phyloP scores from a whole-genome alignment of 805 yeast genomes.

The Teunomyces atbi region DNA sequence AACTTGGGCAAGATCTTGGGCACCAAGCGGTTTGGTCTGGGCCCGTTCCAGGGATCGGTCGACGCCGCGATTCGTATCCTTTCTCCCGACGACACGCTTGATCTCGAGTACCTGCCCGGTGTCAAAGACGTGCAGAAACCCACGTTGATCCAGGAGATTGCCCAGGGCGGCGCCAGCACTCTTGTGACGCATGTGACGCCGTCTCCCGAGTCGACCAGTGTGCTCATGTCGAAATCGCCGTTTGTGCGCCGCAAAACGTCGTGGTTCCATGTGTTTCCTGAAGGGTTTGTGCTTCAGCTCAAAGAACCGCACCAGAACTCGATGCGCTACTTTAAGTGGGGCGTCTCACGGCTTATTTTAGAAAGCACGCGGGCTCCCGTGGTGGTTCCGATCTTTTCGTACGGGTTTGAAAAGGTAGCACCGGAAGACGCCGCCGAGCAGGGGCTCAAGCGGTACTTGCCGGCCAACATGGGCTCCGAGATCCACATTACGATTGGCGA shows the following conservation, averaged over 20 bases:
- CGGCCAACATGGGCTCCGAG: constrained; percentile 64
- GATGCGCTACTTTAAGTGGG: constrained; percentile 96
- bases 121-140: constrained; percentile 28
- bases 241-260: constrained; percentile 62
- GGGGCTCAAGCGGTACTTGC: constrained; percentile 56
- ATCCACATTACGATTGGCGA: constrained; percentile 71
- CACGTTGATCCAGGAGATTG: constrained; percentile 41
- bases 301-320: constrained; percentile 78
- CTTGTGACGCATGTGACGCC: constrained; percentile 26
- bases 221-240: constrained; percentile 42
- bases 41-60: constrained; percentile 87
- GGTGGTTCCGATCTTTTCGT: constrained; percentile 78
- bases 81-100: constrained; percentile 72
- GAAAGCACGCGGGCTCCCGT: constrained; percentile 85
- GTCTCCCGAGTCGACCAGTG: constrained; percentile 25
- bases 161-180: constrained; percentile 11
- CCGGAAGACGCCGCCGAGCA: constrained; percentile 66
- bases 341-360: constrained; percentile 76
- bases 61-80: constrained; percentile 83
- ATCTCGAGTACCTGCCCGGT: constrained; percentile 39
- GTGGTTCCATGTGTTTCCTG: constrained; percentile 96
- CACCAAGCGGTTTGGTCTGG: constrained; percentile 84
- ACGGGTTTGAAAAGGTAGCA: constrained; percentile 83
- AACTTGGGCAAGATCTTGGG: constrained; percentile 86
- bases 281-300: constrained; percentile 86